Percentiles rank a stretch among this genome's conserved stretches.
phyloP scores from a whole-genome alignment of 2,329 filamentous ascomycete species.

The Diplodia intermedia region DNA sequence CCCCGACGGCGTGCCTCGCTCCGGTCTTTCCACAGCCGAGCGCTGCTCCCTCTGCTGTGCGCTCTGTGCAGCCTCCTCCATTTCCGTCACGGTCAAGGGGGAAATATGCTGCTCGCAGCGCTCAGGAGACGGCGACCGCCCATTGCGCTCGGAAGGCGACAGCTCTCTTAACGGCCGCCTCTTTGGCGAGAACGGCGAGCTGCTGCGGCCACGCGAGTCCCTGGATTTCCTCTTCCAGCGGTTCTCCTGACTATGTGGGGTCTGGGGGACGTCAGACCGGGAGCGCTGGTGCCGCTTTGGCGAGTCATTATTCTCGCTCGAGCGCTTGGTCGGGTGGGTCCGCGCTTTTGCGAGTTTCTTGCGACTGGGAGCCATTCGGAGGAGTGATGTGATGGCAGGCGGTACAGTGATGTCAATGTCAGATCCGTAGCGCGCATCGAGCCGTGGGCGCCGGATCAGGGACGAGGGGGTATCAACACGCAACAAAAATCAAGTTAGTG shows the following conservation, averaged over 20 bases:
- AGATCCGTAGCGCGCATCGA: conserved; percentile 7
- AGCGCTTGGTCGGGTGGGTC: conserved; percentile 17
- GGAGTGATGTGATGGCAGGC: neutral
- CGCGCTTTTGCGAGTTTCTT: conserved; percentile 16
- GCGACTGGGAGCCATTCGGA: conserved; percentile 18
- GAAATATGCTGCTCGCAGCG: conserved; percentile 9
- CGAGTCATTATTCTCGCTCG: conserved; percentile 29
- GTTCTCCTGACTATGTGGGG: conserved; percentile 29
- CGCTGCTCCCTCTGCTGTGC: conserved; percentile 8
- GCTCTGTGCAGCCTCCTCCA: conserved; percentile 18
- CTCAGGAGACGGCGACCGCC: conserved; percentile 19
- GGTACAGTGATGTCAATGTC: conserved; percentile 10
- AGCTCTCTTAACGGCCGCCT: conserved; percentile 28
- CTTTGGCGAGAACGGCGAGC: conserved; percentile 9
- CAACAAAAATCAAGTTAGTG: neutral
- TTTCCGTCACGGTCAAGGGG: conserved; percentile 20
- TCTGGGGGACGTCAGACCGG: conserved; percentile 28
- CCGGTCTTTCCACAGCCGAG: conserved; percentile 10
- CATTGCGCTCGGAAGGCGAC: conserved; percentile 29
- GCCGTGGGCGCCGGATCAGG: neutral
- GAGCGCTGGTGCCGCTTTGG: conserved; percentile 23
- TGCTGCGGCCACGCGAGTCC: conserved; percentile 21
- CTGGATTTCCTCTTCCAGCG: conserved; percentile 27
- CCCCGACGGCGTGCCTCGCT: conserved; percentile 25
- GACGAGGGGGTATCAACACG: conserved; percentile 16